Evolutionary conservation across 495 filamentous ascomycete genomes (phyloP).

Genomic region (Paragyromitra xinjiangensis): DNA sequence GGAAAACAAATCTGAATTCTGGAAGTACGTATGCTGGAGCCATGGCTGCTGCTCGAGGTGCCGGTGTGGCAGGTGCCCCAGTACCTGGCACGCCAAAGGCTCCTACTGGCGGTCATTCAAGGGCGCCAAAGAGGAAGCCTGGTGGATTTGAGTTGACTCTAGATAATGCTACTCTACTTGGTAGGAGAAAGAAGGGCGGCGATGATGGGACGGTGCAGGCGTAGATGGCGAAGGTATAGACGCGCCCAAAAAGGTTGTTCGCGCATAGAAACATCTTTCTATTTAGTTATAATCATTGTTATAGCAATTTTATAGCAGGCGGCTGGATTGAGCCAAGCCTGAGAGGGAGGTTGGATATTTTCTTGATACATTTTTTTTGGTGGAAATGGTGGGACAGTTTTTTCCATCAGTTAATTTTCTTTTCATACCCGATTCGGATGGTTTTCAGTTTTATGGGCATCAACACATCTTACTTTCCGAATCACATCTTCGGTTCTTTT

Average conservation of each 20-base stretch:
- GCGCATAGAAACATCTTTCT: slow-evolving; percentile 26
- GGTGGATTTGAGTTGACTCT: slow-evolving; percentile 90
- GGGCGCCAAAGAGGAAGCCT: slow-evolving; percentile 71
- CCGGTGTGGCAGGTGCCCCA: slow-evolving; percentile 64
- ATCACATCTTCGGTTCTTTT: slow-evolving; percentile 25
- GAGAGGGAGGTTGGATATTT: slow-evolving; percentile 3
- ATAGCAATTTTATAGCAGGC: slow-evolving; percentile 3
- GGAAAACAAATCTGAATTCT: slow-evolving; percentile 75
- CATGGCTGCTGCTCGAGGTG: slow-evolving; percentile 55
- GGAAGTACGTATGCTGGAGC: slow-evolving; percentile 62
- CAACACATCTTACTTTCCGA: slow-evolving; percentile 11
- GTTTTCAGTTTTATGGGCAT: slow-evolving; percentile 1
- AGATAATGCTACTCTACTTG: slow-evolving; percentile 86
- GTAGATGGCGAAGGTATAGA: slow-evolving; percentile 29
- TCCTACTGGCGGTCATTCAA: slow-evolving; percentile 80
- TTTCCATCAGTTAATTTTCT: slow-evolving; percentile 35
- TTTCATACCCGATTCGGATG: slow-evolving; percentile 47
- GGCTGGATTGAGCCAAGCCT: neutral
- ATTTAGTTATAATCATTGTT: slow-evolving; percentile 14
- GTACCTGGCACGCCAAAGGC: slow-evolving; percentile 79
- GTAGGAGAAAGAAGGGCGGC: slow-evolving; percentile 68
- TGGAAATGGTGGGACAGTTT: neutral
- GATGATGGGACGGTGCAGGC: slow-evolving; percentile 36
- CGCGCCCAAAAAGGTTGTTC: slow-evolving; percentile 5
- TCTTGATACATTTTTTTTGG: slow-evolving; percentile 5